These are phyloP conservation scores for Phellopilus nigrolimitatus DNA, from an alignment of 1,284 basidiomycete genomes.

Conservation along the genomic window DNA sequence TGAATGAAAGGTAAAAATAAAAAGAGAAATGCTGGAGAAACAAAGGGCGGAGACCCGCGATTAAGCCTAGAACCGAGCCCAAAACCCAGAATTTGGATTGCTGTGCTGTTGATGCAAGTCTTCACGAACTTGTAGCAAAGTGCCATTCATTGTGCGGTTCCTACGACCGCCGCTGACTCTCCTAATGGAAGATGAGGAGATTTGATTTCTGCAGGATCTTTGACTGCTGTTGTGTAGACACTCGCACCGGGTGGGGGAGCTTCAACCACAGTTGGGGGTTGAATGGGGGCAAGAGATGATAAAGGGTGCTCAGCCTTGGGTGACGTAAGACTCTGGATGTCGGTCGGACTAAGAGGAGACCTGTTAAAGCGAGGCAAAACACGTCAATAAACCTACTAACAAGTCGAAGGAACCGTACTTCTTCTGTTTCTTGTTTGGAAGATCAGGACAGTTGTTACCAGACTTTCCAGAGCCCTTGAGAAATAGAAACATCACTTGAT, in stretches of 20 bases:
- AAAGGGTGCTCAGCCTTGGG: conserved; percentile 11
- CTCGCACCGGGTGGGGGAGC: conserved; percentile 23
- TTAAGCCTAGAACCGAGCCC: not conserved
- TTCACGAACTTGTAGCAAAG: conserved; percentile 27
- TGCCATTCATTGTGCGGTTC: conserved; percentile 22
- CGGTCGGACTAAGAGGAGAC: conserved; percentile 22
- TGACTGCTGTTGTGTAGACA: conserved; percentile 36
- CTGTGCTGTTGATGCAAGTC: not conserved
- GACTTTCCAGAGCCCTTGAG: conserved; percentile 60
- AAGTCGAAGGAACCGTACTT: conserved; percentile 14
- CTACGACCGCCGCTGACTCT: conserved; percentile 57
- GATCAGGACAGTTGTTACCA: conserved; percentile 59
- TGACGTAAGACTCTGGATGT: conserved; percentile 17
- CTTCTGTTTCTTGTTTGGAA: conserved; percentile 65
- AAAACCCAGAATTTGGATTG: not conserved
- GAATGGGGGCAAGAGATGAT: conserved; percentile 10
- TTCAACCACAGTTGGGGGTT: conserved; percentile 15
- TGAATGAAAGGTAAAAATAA: conserved; percentile 6
- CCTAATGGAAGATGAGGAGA: conserved; percentile 58
- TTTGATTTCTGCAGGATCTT: conserved; percentile 50
- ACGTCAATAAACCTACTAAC: conserved; percentile 3
- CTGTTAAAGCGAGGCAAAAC: conserved; percentile 13
- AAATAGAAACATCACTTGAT: conserved; percentile 21
- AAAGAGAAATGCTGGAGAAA: not conserved
- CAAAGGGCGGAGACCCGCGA: not conserved